These are phyloP conservation scores for Ophiostoma sp. DNA, from an alignment of 2,329 filamentous ascomycete species.

Conservation along the genomic window DNA sequence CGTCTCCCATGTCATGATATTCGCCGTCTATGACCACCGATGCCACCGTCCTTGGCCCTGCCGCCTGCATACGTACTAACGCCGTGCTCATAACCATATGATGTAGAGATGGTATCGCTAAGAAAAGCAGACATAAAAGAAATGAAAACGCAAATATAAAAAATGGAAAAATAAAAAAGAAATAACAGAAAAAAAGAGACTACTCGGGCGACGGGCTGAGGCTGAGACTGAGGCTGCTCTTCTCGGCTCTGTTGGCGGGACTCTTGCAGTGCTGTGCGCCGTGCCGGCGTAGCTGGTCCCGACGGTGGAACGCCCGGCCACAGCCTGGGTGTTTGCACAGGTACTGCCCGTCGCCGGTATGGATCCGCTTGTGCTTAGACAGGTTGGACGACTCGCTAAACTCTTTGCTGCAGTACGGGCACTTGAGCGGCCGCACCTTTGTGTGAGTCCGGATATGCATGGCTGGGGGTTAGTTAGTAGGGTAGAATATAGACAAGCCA, in stretches of 20 bases:
- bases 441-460: slow-evolving; percentile 64
- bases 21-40: not conserved
- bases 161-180: not conserved
- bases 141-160: not conserved
- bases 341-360: slow-evolving; percentile 49
- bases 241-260: not conserved
- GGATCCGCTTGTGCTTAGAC: slow-evolving; percentile 60
- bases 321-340: slow-evolving; percentile 47
- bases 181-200: not conserved
- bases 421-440: slow-evolving; percentile 57
- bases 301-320: slow-evolving; percentile 52
- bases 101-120: not conserved
- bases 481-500: not conserved
- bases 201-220: not conserved
- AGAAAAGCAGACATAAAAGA: not conserved
- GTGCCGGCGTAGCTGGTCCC: slow-evolving; percentile 58
- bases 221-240: slow-evolving; percentile 6
- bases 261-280: slow-evolving; percentile 36
- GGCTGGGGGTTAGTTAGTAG: slow-evolving; percentile 38
- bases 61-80: not conserved
- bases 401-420: slow-evolving; percentile 52
- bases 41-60: not conserved
- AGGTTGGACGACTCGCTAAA: slow-evolving; percentile 64
- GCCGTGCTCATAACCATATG: not conserved
- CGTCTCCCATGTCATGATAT: not conserved